Percentiles rank a stretch among this genome's conserved stretches.
Evolutionary conservation across 2,329 filamentous ascomycete species (phyloP).

Genomic region (Aspergillus tubingensis): DNA sequence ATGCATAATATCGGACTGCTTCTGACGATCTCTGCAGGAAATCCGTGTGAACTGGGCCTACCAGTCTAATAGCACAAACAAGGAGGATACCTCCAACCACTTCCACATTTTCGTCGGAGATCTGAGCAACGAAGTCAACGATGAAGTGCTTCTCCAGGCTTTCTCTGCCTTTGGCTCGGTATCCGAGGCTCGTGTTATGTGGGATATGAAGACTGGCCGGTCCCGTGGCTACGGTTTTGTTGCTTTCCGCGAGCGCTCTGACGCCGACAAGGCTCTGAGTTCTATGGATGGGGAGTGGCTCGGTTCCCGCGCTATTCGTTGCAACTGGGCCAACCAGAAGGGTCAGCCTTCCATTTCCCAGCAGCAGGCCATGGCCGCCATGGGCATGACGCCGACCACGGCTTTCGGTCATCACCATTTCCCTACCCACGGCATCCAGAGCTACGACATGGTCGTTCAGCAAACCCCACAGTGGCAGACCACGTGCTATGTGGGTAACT

Average conservation of each 20-base stretch:
- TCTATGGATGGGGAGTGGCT: conserved; percentile 99
- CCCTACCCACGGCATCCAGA: conserved; percentile 93
- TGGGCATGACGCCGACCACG: conserved; percentile 97
- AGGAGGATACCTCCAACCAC: conserved; percentile 96
- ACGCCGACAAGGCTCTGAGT: conserved; percentile 93
- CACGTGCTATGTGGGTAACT: conserved; percentile 94
- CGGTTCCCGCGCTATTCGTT: conserved; percentile 94
- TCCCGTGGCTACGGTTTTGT: conserved; percentile 98
- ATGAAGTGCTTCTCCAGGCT: conserved; percentile 88
- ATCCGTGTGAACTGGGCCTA: conserved; percentile 99
- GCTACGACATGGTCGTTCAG: conserved; percentile 93
- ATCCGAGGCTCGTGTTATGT: conserved; percentile 98
- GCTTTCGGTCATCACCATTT: conserved; percentile 98
- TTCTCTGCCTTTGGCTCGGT: conserved; percentile 96
- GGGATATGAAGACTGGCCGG: conserved; percentile 99
- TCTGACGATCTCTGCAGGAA: conserved; percentile 61
- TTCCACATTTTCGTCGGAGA: conserved; percentile 99
- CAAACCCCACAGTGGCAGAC: conserved; percentile 99
- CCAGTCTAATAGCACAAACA: conserved; percentile 89
- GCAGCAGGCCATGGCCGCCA: conserved; percentile 93
- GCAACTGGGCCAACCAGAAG: conserved; percentile 99
- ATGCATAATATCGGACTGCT: conserved; percentile 3
- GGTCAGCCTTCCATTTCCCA: conserved; percentile 98
- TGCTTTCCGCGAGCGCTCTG: conserved; percentile 88
- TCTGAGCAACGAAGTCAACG: conserved; percentile 97